A percentile compares a stretch with the other conserved stretches of the same genome.
Evolutionary conservation across 768 basidiomycete species (phyloP).

Genomic region (Albatrellus ellisii): DNA sequence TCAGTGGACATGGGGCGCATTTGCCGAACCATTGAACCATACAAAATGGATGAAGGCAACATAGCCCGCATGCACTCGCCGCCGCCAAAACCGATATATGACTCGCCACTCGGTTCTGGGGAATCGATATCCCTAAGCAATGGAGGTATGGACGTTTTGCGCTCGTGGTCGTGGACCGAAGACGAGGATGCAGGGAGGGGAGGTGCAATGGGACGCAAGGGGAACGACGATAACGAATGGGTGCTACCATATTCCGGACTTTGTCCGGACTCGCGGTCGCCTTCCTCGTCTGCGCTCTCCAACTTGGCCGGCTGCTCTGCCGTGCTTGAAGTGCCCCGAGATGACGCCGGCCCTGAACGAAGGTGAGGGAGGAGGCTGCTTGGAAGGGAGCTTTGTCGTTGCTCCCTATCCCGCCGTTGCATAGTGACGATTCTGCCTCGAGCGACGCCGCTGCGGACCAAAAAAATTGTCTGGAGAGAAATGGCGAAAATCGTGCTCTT

Average conservation of each 20-base stretch:
- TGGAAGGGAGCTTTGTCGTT: conserved; percentile 35
- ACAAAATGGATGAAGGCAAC: conserved; percentile 13
- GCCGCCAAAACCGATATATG: background rate
- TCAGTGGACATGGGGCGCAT: conserved; percentile 11
- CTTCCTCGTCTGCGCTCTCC: background rate
- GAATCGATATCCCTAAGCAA: background rate
- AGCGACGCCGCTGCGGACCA: background rate
- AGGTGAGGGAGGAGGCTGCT: conserved; percentile 37
- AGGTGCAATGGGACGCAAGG: conserved; percentile 1
- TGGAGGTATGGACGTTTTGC: background rate
- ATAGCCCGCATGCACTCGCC: background rate
- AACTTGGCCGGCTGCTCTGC: background rate
- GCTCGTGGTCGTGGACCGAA: background rate
- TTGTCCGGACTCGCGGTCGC: background rate
- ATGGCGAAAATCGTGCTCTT: background rate
- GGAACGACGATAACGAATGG: background rate
- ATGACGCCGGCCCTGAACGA: conserved; percentile 11
- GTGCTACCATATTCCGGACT: background rate
- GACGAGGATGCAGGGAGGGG: background rate
- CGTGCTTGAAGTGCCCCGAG: conserved; percentile 2
- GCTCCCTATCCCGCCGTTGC: conserved; percentile 8
- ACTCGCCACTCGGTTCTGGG: background rate
- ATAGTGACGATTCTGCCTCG: conserved; percentile 4
- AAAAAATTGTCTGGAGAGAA: background rate
- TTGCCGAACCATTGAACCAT: conserved; percentile 13